Evolutionary conservation across 1,139 yeast genomes (phyloP).

Genomic region (Hyphopichia fennica): DNA sequence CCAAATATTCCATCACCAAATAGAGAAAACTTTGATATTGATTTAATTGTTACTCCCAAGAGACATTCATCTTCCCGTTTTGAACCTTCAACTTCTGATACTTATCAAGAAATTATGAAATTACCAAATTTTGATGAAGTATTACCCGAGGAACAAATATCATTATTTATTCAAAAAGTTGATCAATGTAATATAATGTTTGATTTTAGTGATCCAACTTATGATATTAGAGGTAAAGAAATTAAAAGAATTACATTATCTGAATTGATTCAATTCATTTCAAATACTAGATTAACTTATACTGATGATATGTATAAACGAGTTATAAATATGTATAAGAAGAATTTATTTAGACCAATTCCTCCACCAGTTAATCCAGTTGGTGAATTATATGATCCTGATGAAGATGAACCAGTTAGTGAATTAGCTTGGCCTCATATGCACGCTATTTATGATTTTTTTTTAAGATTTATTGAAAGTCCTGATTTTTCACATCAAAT

Average conservation of each 20-base stretch:
- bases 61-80: constrained; percentile 93
- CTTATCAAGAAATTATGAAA: constrained; percentile 66
- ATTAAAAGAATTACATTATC: constrained; percentile 82
- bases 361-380: constrained; percentile 98
- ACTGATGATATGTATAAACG: constrained; percentile 89
- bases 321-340: constrained; percentile 87
- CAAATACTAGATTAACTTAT: constrained; percentile 76
- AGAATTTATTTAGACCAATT: constrained; percentile 87
- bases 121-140: constrained; percentile 91
- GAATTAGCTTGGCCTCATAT: constrained; percentile 99
- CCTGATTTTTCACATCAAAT: constrained; percentile 92
- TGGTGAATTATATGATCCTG: constrained; percentile 96
- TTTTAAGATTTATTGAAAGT: constrained; percentile 86
- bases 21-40: constrained; percentile 45
- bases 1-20: constrained; percentile 48
- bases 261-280: constrained; percentile 85
- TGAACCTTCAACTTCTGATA: constrained; percentile 71
- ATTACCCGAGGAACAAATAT: constrained; percentile 78
- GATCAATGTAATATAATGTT: constrained; percentile 95
- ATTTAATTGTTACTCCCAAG: constrained; percentile 65
- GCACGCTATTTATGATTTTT: constrained; percentile 95
- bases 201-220: constrained; percentile 91
- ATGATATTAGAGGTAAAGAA: constrained; percentile 90
- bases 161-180: constrained; percentile 79
- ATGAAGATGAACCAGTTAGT: constrained; percentile 96